These are phyloP conservation scores for Saturnispora halmiae DNA, from an alignment of 805 yeast genomes.

Conservation along the genomic window DNA sequence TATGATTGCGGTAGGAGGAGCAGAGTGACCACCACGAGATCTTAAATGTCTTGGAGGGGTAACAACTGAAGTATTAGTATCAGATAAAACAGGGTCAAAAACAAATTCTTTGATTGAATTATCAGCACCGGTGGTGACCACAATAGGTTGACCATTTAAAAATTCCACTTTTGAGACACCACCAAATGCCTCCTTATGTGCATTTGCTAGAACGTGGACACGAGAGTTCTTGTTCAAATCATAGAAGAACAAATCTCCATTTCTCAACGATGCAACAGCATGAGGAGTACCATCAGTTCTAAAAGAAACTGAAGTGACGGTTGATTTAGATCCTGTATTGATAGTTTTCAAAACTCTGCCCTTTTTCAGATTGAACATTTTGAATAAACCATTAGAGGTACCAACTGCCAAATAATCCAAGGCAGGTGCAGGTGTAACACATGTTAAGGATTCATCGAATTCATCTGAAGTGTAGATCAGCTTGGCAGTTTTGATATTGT, in stretches of 20 bases:
- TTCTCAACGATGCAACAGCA: constrained; percentile 64
- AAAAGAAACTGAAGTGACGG: constrained; percentile 61
- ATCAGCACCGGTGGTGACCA: constrained; percentile 86
- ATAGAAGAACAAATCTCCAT: constrained; percentile 80
- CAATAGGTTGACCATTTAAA: constrained; percentile 84
- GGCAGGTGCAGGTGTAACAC: constrained; percentile 79
- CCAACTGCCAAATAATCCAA: constrained; percentile 79
- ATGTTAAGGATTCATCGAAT: constrained; percentile 49
- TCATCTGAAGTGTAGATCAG: constrained; percentile 42
- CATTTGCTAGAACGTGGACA: constrained; percentile 63
- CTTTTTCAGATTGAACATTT: constrained; percentile 57
- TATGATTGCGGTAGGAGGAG: constrained; percentile 68
- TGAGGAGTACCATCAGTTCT: constrained; percentile 87
- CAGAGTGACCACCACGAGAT: constrained; percentile 95
- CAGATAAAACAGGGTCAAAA: constrained; percentile 81
- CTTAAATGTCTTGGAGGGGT: constrained; percentile 88
- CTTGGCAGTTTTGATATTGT: constrained; percentile 73
- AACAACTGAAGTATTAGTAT: constrained; percentile 52
- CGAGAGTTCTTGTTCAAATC: constrained; percentile 67
- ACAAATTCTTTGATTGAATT: constrained; percentile 83
- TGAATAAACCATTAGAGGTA: constrained; percentile 55
- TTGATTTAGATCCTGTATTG: constrained; percentile 33
- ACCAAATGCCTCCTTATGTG: constrained; percentile 66
- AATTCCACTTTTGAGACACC: constrained; percentile 70
- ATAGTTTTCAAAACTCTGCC: constrained; percentile 49